These are phyloP conservation scores for Hypoxylon intermedium DNA, from an alignment of 495 filamentous ascomycete species.

Conservation along the genomic window DNA sequence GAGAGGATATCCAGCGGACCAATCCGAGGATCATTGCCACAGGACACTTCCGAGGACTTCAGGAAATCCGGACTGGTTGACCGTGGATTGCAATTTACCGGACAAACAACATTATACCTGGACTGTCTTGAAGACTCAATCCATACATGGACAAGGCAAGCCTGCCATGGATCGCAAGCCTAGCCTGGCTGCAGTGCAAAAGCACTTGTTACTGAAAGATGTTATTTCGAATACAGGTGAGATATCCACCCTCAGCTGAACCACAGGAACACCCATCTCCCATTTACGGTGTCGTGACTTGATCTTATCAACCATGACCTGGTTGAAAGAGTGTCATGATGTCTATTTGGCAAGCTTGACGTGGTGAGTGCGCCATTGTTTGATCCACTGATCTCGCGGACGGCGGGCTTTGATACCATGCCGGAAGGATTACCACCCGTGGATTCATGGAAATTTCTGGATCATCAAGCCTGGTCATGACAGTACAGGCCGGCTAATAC, in stretches of 20 bases:
- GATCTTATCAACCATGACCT: constrained; percentile 12
- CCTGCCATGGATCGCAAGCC: constrained; percentile 35
- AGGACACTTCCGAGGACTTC: constrained; percentile 17
- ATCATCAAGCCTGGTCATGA: constrained; percentile 24
- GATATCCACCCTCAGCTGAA: constrained; percentile 17
- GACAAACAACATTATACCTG: constrained; percentile 11
- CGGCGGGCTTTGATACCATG: background rate
- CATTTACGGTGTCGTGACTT: constrained; percentile 20
- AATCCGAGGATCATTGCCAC: constrained; percentile 18
- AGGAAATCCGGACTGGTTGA: constrained; percentile 8
- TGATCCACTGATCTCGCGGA: constrained; percentile 22
- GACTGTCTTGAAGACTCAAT: constrained; percentile 4
- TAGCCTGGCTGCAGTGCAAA: constrained; percentile 20
- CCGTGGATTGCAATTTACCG: constrained; percentile 16
- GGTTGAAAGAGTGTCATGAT: constrained; percentile 3
- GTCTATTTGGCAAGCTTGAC: background rate
- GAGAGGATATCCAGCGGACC: constrained; percentile 3
- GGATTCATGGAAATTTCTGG: constrained; percentile 5
- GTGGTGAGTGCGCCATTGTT: constrained; percentile 14
- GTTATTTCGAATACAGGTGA: constrained; percentile 25
- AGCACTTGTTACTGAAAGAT: constrained; percentile 11
- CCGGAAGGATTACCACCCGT: constrained; percentile 10
- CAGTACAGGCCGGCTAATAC: constrained; percentile 22
- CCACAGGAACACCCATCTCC: constrained; percentile 15
- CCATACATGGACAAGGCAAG: constrained; percentile 24